Evolutionary conservation across 768 basidiomycete genomes (phyloP).

Genomic region (Strobilomyces dryophilus): DNA sequence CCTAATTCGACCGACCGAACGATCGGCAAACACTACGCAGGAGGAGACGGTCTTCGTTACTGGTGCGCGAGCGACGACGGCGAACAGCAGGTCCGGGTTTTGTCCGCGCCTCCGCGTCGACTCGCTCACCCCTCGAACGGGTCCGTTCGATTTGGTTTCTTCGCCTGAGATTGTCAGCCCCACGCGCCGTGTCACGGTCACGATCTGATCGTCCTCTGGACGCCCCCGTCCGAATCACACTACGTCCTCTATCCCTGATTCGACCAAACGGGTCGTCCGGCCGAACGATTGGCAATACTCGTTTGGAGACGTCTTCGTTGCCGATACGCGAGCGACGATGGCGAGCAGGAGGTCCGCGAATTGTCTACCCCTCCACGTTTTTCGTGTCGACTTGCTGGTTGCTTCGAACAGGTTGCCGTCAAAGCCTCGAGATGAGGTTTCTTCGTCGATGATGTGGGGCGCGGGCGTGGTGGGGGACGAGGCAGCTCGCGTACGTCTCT

Average conservation of each 20-base stretch:
- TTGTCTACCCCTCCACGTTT: not conserved
- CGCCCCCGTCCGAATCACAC: not conserved
- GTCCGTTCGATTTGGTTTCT: too few relatives aligned
- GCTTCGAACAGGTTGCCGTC: slow-evolving; percentile 5
- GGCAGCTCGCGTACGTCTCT: not conserved
- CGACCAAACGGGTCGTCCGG: not conserved
- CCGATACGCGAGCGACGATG: not conserved
- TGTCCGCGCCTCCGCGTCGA: too few relatives aligned
- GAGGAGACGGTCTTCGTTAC: too few relatives aligned
- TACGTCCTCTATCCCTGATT: too few relatives aligned
- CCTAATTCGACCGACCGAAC: too few relatives aligned
- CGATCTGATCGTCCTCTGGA: too few relatives aligned
- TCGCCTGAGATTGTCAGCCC: too few relatives aligned
- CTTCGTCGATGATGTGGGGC: slow-evolving; percentile 1
- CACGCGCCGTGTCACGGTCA: too few relatives aligned
- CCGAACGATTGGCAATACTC: not conserved
- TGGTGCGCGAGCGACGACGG: too few relatives aligned
- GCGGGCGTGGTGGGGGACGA: not conserved
- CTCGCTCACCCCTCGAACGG: too few relatives aligned
- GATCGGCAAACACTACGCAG: too few relatives aligned
- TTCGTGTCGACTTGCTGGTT: not conserved
- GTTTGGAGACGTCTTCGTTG: slow-evolving; percentile 8
- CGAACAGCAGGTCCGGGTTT: too few relatives aligned
- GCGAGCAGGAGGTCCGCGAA: not conserved
- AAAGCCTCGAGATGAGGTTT: slow-evolving; percentile 7